Conservation (phyloP, 208 protist species). For the Acanthamoeba triangularis region DNA sequence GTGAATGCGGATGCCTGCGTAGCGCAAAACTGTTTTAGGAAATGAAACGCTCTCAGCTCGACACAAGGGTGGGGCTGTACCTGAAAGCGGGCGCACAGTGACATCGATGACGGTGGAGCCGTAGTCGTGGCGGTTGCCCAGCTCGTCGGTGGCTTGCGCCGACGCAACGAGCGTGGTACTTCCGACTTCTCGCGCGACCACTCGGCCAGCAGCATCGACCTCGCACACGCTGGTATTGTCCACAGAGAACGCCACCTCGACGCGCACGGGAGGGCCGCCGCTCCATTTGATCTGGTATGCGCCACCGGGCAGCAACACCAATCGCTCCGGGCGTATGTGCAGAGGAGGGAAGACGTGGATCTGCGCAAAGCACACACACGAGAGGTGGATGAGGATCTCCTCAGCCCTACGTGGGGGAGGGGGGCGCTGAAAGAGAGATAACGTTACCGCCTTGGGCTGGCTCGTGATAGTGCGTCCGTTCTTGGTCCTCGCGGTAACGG, state of each 20-base stretch:
- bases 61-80: not conserved
- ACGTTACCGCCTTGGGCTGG: conserved; percentile 45
- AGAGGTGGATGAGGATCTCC: not conserved
- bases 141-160: conserved; percentile 50
- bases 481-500: conserved; percentile 46
- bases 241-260: conserved; percentile 32
- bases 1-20: conserved; percentile 65
- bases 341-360: conserved; percentile 74
- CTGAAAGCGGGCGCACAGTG: conserved; percentile 45
- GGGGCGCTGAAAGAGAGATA: not conserved
- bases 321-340: not conserved
- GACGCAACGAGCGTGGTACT: conserved; percentile 5
- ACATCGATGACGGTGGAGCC: conserved; percentile 38
- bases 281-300: conserved; percentile 71
- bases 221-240: conserved; percentile 66
- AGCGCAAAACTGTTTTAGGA: no score
- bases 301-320: conserved; percentile 70
- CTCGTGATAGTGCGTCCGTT: conserved; percentile 50
- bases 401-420: not conserved
- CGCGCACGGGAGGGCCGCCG: conserved; percentile 73
- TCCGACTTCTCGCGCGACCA: conserved; percentile 52
- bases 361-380: not conserved
- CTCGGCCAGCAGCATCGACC: conserved; percentile 21
- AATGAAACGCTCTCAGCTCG: no score
- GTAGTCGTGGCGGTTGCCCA: conserved; percentile 67